Evolutionary conservation across 2,329 filamentous ascomycete genomes (phyloP).

Genomic region (Nannizziopsis barbatae): DNA sequence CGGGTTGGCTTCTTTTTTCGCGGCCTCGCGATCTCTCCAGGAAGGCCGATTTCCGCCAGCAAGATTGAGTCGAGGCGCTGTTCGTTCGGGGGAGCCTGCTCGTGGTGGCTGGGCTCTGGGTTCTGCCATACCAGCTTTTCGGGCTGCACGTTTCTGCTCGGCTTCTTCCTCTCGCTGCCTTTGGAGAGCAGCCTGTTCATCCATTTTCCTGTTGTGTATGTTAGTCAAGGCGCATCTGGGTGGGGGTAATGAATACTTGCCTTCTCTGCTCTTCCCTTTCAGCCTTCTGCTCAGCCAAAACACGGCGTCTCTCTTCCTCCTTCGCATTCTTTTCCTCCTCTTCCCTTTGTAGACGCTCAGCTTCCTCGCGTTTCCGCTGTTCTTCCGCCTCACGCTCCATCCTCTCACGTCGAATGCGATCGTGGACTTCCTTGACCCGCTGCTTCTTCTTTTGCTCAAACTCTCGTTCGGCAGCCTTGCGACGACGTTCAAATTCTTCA

Average conservation of each 20-base stretch:
- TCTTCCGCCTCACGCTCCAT: slow-evolving; percentile 76
- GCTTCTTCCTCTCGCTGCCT: slow-evolving; percentile 80
- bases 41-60: slow-evolving; percentile 37
- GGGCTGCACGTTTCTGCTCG: slow-evolving; percentile 59
- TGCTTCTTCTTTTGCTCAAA: slow-evolving; percentile 81
- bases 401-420: slow-evolving; percentile 71
- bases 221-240: not conserved
- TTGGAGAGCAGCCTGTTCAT: slow-evolving; percentile 55
- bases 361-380: slow-evolving; percentile 65
- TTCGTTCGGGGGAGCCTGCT: slow-evolving; percentile 41
- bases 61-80: slow-evolving; percentile 46
- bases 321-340: slow-evolving; percentile 71
- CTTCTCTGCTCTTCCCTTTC: slow-evolving; percentile 49
- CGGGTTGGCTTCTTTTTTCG: slow-evolving; percentile 32
- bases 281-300: slow-evolving; percentile 59
- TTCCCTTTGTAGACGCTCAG: slow-evolving; percentile 68
- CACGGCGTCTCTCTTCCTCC: slow-evolving; percentile 68
- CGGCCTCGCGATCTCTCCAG: slow-evolving; percentile 52
- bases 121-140: slow-evolving; percentile 45
- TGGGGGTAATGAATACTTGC: slow-evolving; percentile 35
- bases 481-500: slow-evolving; percentile 91
- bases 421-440: slow-evolving; percentile 78
- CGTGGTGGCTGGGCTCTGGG: slow-evolving; percentile 33
- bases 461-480: slow-evolving; percentile 81
- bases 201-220: slow-evolving; percentile 42